phyloP scores from a whole-genome alignment of 805 yeast species.

The Hanseniaspora osmophila region DNA sequence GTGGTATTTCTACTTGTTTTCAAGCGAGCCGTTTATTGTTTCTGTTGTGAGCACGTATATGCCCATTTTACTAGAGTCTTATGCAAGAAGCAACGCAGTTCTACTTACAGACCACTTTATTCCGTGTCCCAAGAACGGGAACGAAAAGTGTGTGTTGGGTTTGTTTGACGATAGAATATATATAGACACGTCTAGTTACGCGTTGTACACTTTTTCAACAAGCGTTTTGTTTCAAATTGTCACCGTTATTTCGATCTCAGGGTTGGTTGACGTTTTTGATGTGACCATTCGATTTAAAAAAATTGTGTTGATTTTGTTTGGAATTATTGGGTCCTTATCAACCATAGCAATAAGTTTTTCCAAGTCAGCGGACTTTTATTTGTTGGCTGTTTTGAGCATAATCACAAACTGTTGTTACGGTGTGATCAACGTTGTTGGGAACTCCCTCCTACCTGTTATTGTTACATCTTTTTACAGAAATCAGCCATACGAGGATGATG shows the following conservation, averaged over 20 bases:
- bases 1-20: slow-evolving; percentile 60
- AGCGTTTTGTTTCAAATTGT: slow-evolving; percentile 64
- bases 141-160: slow-evolving; percentile 32
- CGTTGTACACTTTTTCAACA: slow-evolving; percentile 56
- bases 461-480: slow-evolving; percentile 29
- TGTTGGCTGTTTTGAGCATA: slow-evolving; percentile 36
- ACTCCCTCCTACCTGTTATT: slow-evolving; percentile 53
- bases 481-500: no score
- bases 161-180: slow-evolving; percentile 30
- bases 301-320: slow-evolving; percentile 39
- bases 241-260: slow-evolving; percentile 58
- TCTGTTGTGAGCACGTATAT: slow-evolving; percentile 69
- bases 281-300: slow-evolving; percentile 35
- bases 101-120: slow-evolving; percentile 39
- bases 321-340: slow-evolving; percentile 41
- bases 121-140: slow-evolving; percentile 29
- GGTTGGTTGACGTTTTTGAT: slow-evolving; percentile 46
- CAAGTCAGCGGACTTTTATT: slow-evolving; percentile 17
- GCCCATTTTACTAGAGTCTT: slow-evolving; percentile 54
- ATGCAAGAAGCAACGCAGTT: slow-evolving; percentile 65
- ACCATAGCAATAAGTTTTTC: slow-evolving; percentile 33
- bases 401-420: slow-evolving; percentile 60
- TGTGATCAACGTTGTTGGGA: slow-evolving; percentile 67
- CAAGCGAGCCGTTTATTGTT: slow-evolving; percentile 70
- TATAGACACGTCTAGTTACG: slow-evolving; percentile 61